These are phyloP conservation scores for Barnettozyma botsteinii DNA, from an alignment of 805 yeast species.

Conservation along the genomic window DNA sequence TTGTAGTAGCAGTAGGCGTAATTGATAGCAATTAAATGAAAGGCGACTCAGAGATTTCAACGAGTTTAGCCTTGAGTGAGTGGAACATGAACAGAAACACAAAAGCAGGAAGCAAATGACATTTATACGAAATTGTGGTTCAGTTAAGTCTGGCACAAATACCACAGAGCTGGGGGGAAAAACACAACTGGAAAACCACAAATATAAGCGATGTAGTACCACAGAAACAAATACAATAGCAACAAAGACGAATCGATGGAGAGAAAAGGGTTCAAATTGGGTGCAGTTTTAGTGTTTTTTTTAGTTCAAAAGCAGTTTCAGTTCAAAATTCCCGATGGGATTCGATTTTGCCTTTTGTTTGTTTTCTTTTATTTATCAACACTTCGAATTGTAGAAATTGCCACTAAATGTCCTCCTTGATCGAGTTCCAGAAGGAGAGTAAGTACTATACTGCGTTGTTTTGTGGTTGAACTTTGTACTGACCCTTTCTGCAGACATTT, in stretches of 20 bases:
- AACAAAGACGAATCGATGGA: no score
- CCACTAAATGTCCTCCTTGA: constrained; percentile 31
- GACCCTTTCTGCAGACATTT: constrained; percentile 23
- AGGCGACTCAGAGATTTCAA: constrained; percentile 4
- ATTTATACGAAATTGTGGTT: neutral
- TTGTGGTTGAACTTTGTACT: neutral
- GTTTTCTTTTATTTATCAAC: neutral
- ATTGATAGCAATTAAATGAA: constrained; percentile 9
- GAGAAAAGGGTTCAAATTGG: no score
- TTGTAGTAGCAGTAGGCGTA: neutral
- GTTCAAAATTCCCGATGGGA: neutral
- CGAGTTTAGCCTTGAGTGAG: neutral
- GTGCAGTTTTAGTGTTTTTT: no score
- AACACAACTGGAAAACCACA: neutral
- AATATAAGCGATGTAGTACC: neutral
- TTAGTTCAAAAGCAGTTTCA: no score
- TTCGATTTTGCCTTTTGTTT: neutral
- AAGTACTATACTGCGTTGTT: constrained; percentile 4
- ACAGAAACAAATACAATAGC: no score
- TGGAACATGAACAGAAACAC: no score
- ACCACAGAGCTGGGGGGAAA: no score
- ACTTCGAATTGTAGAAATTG: neutral
- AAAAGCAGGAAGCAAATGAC: neutral
- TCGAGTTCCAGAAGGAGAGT: constrained; percentile 33
- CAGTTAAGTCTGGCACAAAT: neutral